Evolutionary conservation across 1,139 yeast genomes (phyloP), one percentile per base, ranked within the genome.

Genomic region (Pichia sp.): DNA sequence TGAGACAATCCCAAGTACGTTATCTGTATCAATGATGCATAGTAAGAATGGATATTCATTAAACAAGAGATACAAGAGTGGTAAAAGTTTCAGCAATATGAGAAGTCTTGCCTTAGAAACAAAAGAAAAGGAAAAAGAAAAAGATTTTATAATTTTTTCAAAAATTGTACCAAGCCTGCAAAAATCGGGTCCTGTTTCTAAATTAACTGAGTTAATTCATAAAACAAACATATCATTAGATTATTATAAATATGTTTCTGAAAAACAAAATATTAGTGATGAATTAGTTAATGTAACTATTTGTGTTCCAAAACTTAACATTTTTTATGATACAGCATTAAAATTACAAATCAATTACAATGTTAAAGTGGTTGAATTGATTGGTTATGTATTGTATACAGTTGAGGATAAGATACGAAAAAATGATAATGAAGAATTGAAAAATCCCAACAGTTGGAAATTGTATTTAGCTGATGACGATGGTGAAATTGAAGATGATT

Each of bases 381-480:
- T 85, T 54, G 92, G 92, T 0, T 83, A 63, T 55, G 69, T 79
- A 5, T 64, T 84, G 34, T 68, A 72, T 41, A 64, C 66, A 7
- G 60, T 67, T 26, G 30, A 36, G 5, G 32, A 45, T 6, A 66
- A 65, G 2, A 59, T 61, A 18, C 18, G 18, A 25, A 50, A 53
- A 18, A 56, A 40, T 18, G 39, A 11, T 9, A 18, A 7, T 8
- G 30, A 42, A 25, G 34, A 34, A 9, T 18, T 18, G 18, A 11
- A 30, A 45, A 74, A 82, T 54, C 86, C 88, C 0, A 83, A 83
- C 58, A 68, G 69, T 45, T 85, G 88, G 83, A 70, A 81, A 47
- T 58, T 84, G n/a, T 84, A 81, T 51, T 66, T 84, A 41, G 85
- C 81, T 0, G 94, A 85, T 60, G 92, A 84, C 52, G 90, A 83